Conservation (phyloP, 805 yeast genomes). For the Yarrowia bubula region DNA sequence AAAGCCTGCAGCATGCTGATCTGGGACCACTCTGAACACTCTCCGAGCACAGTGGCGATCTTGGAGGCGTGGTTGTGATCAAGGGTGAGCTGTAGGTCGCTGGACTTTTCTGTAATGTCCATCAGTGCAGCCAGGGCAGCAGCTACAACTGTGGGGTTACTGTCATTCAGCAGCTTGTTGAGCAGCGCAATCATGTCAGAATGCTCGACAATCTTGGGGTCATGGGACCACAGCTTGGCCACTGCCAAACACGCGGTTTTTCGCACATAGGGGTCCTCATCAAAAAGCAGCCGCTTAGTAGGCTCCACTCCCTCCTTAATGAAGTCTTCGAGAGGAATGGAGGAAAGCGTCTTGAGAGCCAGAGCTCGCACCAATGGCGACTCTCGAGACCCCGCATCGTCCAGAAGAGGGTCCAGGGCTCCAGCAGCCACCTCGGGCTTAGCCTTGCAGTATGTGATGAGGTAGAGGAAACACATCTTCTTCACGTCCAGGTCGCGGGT, state of each 20-base stretch:
- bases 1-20: constrained; percentile 62
- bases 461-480: constrained; percentile 65
- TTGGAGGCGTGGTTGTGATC: constrained; percentile 49
- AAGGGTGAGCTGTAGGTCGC: constrained; percentile 51
- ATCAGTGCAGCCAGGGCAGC: constrained; percentile 67
- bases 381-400: constrained; percentile 50
- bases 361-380: constrained; percentile 55
- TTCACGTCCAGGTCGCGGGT: constrained; percentile 66
- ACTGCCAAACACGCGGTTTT: constrained; percentile 69
- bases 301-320: constrained; percentile 47
- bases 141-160: constrained; percentile 60
- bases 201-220: constrained; percentile 47
- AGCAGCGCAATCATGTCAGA: constrained; percentile 48
- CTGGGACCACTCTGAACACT: constrained; percentile 68
- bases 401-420: constrained; percentile 54
- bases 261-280: constrained; percentile 58
- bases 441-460: constrained; percentile 57
- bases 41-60: constrained; percentile 44
- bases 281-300: constrained; percentile 43
- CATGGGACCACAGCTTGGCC: constrained; percentile 61
- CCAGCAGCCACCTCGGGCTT: constrained; percentile 56
- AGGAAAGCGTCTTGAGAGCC: constrained; percentile 62
- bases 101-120: constrained; percentile 59
- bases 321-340: constrained; percentile 56
- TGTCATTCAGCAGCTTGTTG: constrained; percentile 56